phyloP scores from a whole-genome alignment of 208 protist genomes.

The Leishmania tropica region DNA sequence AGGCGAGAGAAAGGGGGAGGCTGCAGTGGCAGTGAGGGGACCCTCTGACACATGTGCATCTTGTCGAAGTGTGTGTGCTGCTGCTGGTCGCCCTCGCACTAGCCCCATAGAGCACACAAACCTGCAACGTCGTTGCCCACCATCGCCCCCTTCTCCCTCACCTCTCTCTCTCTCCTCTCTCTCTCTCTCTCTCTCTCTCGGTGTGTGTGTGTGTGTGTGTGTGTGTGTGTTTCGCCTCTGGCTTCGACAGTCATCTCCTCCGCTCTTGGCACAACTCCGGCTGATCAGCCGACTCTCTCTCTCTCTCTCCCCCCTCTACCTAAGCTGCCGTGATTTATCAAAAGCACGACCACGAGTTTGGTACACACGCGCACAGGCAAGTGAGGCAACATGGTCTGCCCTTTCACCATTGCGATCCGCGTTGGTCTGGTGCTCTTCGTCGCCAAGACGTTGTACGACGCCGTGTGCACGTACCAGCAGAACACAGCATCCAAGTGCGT shows the following conservation, averaged over 20 bases:
- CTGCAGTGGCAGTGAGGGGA: not conserved
- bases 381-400: constrained; percentile 37
- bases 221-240: not conserved
- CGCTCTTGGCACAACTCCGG: not conserved
- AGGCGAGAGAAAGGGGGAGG: not conserved
- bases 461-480: not conserved
- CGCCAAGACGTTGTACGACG: constrained; percentile 37
- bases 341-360: not conserved
- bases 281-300: not conserved
- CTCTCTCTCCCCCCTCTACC: not conserved
- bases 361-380: not conserved
- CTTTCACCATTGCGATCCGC: constrained; percentile 42
- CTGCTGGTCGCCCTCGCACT: not conserved
- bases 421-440: constrained; percentile 35
- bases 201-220: too few relatives aligned
- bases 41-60: not conserved
- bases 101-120: not conserved
- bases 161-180: not conserved
- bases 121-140: not conserved
- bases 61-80: not conserved
- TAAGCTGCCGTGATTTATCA: not conserved
- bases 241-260: not conserved
- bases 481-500: constrained; percentile 1
- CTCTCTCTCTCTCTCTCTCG: not conserved
- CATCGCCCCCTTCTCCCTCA: not conserved